Evolutionary conservation across 768 basidiomycete genomes (phyloP).

Genomic region (Austroboletus festivus): DNA sequence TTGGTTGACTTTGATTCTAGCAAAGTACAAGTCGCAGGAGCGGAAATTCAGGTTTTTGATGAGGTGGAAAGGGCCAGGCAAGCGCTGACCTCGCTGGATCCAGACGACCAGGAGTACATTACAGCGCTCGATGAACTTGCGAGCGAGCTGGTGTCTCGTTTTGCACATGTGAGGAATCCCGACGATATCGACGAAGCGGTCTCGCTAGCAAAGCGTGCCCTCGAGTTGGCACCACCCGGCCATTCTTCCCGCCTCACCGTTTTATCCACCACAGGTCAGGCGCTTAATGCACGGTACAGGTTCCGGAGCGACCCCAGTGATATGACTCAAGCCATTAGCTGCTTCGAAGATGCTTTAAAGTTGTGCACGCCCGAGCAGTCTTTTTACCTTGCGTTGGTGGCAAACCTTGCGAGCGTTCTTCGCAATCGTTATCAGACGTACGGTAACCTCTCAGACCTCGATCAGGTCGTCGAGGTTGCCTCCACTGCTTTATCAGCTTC

Average conservation of each 20-base stretch:
- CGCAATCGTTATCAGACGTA: conserved; percentile 15
- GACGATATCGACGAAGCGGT: conserved; percentile 29
- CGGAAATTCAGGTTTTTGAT: conserved; percentile 3
- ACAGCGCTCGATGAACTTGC: conserved; percentile 9
- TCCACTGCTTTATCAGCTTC: conserved; percentile 7
- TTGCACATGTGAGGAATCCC: conserved; percentile 17
- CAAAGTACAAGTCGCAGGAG: not conserved
- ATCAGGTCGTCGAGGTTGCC: conserved; percentile 13
- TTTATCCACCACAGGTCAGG: conserved; percentile 19
- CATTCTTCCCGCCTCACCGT: conserved; percentile 13
- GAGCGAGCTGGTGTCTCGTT: conserved; percentile 17
- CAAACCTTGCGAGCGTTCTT: conserved; percentile 18
- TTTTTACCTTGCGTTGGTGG: conserved; percentile 14
- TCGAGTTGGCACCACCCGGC: conserved; percentile 20
- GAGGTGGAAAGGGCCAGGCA: conserved; percentile 11
- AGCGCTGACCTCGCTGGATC: conserved; percentile 4
- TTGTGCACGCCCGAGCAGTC: conserved; percentile 10
- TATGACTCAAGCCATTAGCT: conserved; percentile 17
- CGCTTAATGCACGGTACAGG: conserved; percentile 21
- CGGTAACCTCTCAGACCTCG: conserved; percentile 21
- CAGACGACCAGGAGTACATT: conserved; percentile 8
- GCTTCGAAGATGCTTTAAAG: conserved; percentile 11
- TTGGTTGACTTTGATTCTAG: conserved; percentile 1
- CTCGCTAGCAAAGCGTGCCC: conserved; percentile 8
- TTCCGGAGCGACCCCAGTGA: conserved; percentile 19